phyloP scores from a whole-genome alignment of 2,329 filamentous ascomycete genomes.

The Cladosporium sp. region DNA sequence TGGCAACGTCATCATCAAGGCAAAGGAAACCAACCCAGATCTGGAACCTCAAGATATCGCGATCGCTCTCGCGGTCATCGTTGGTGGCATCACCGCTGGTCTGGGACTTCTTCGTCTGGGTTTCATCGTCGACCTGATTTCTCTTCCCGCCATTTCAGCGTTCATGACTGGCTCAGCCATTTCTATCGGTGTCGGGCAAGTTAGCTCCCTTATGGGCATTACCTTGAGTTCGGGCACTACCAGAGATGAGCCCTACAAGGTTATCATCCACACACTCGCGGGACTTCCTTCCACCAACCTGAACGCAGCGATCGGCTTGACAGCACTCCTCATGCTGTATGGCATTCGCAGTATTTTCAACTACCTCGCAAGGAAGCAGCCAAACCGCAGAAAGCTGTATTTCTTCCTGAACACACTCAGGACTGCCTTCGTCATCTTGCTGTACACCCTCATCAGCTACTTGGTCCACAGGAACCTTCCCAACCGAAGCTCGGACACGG shows the following conservation, averaged over 20 bases:
- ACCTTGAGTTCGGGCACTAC: slow-evolving; percentile 58
- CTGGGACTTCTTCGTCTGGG: slow-evolving; percentile 80
- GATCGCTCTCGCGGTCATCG: slow-evolving; percentile 74
- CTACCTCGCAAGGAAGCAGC: slow-evolving; percentile 67
- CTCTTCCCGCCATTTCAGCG: slow-evolving; percentile 83
- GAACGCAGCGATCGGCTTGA: slow-evolving; percentile 89
- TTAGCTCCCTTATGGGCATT: slow-evolving; percentile 80
- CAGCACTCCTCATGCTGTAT: slow-evolving; percentile 77
- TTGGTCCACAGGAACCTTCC: slow-evolving; percentile 70
- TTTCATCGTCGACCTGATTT: slow-evolving; percentile 92
- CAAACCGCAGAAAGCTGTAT: slow-evolving; percentile 69
- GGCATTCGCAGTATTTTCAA: slow-evolving; percentile 68
- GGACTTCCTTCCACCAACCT: slow-evolving; percentile 65
- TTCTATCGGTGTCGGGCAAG: slow-evolving; percentile 82
- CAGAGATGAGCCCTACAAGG: slow-evolving; percentile 74
- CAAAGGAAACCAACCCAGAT: slow-evolving; percentile 59
- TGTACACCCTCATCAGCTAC: slow-evolving; percentile 91
- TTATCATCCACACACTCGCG: slow-evolving; percentile 81
- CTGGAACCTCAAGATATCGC: slow-evolving; percentile 69
- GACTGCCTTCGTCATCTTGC: slow-evolving; percentile 85
- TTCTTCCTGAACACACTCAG: slow-evolving; percentile 93
- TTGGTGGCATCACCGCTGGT: slow-evolving; percentile 73
- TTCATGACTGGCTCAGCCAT: slow-evolving; percentile 98
- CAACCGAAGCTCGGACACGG: slow-evolving; percentile 29
- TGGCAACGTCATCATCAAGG: slow-evolving; percentile 74